Conservation (phyloP, 192 early-diverging fungal genomes). For the Coemansia sp. region DNA sequence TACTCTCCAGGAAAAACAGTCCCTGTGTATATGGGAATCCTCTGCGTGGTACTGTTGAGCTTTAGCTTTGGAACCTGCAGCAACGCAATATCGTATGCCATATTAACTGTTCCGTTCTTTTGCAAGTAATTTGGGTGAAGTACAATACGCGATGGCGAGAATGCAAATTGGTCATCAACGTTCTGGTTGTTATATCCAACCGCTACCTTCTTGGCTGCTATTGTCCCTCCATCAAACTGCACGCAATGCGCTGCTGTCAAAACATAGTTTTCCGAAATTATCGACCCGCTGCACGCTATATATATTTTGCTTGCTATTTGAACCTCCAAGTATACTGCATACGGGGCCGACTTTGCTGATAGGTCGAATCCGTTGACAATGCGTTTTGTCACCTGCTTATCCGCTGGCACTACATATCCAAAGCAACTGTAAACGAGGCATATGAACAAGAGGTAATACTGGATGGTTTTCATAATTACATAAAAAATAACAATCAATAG, state of each 20-base stretch:
- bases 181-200: slow-evolving; percentile 25
- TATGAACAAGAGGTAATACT: not conserved
- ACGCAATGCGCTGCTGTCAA: slow-evolving; percentile 44
- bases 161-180: not conserved
- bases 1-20: slow-evolving; percentile 11
- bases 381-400: slow-evolving; percentile 10
- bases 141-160: slow-evolving; percentile 2
- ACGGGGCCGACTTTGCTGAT: slow-evolving; percentile 15
- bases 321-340: slow-evolving; percentile 8
- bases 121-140: slow-evolving; percentile 20
- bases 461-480: not conserved
- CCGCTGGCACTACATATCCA: not conserved
- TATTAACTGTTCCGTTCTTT: not conserved
- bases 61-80: slow-evolving; percentile 15
- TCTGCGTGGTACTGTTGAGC: slow-evolving; percentile 4
- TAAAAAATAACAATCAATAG: not conserved
- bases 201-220: slow-evolving; percentile 8
- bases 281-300: slow-evolving; percentile 33
- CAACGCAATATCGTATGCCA: slow-evolving; percentile 29
- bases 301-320: not conserved
- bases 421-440: not conserved
- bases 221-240: not conserved
- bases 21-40: slow-evolving; percentile 25
- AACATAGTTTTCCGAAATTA: slow-evolving; percentile 27
- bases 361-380: slow-evolving; percentile 29